These are phyloP conservation scores for Xylaria palmicola DNA, from an alignment of 495 filamentous ascomycete species.

Conservation along the genomic window DNA sequence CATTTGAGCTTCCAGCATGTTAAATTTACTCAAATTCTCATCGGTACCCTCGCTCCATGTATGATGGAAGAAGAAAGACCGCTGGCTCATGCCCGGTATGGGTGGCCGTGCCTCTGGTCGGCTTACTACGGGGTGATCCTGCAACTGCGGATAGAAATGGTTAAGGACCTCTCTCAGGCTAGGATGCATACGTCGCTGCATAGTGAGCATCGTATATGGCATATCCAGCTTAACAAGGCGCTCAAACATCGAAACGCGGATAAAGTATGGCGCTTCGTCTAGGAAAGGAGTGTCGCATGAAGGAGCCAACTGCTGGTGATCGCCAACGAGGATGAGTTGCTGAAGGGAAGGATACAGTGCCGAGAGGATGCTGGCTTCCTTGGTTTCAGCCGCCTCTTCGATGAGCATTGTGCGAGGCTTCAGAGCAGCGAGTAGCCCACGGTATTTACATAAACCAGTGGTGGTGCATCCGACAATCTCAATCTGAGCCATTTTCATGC, in stretches of 20 bases:
- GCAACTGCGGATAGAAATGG: conserved; percentile 62
- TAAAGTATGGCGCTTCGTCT: conserved; percentile 67
- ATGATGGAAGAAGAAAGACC: conserved; percentile 74
- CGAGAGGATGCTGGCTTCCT: conserved; percentile 55
- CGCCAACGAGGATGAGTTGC: conserved; percentile 57
- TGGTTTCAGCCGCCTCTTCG: conserved; percentile 59
- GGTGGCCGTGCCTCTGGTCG: conserved; percentile 45
- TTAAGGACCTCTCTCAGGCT: conserved; percentile 62
- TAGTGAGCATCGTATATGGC: conserved; percentile 57
- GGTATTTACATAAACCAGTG: conserved; percentile 85
- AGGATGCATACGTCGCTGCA: conserved; percentile 73
- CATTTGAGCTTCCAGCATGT: conserved; percentile 76
- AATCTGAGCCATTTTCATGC: conserved; percentile 27
- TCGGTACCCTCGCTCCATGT: conserved; percentile 64
- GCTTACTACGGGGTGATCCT: conserved; percentile 70
- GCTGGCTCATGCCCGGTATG: conserved; percentile 74
- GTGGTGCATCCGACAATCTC: conserved; percentile 54
- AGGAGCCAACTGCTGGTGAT: conserved; percentile 56
- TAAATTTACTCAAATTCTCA: conserved; percentile 66
- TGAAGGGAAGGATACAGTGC: conserved; percentile 53
- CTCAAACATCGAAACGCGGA: conserved; percentile 52
- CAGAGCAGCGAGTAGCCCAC: conserved; percentile 67
- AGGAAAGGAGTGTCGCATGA: conserved; percentile 56
- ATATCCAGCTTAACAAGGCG: conserved; percentile 70
- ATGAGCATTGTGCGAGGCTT: conserved; percentile 60